Percentiles rank a stretch among this genome's conserved stretches.
These are phyloP conservation scores for Tirmania nivea DNA, from an alignment of 495 filamentous ascomycete genomes.

Conservation along the genomic window DNA sequence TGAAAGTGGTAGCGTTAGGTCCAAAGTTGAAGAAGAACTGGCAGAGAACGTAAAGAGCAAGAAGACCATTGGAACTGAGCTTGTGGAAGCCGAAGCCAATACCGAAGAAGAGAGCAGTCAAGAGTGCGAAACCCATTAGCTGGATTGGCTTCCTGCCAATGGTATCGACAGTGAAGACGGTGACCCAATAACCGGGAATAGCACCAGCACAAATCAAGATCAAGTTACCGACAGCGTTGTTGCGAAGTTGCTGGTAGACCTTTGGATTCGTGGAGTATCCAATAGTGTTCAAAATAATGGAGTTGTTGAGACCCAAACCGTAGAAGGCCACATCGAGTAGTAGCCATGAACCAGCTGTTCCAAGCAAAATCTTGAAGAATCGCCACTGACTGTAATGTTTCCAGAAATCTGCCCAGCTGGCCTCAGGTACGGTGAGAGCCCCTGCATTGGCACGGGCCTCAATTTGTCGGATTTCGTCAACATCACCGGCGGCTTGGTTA, in stretches of 20 bases:
- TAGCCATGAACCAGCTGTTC: constrained; percentile 65
- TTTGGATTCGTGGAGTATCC: constrained; percentile 38
- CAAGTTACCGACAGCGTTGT: constrained; percentile 51
- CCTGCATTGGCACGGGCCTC: constrained; percentile 23
- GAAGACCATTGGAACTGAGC: constrained; percentile 29
- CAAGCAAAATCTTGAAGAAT: constrained; percentile 50
- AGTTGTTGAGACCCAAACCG: constrained; percentile 58
- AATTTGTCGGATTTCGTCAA: constrained; percentile 31
- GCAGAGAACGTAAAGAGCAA: constrained; percentile 59
- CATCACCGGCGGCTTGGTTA: constrained; percentile 32
- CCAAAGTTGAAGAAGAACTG: constrained; percentile 82
- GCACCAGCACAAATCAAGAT: constrained; percentile 56
- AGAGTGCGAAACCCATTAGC: constrained; percentile 47
- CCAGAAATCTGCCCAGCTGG: constrained; percentile 42
- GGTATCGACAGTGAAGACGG: constrained; percentile 45
- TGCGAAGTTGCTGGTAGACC: constrained; percentile 43
- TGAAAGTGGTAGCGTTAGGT: constrained; percentile 76
- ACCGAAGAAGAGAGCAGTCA: constrained; percentile 53
- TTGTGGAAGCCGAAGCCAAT: constrained; percentile 52
- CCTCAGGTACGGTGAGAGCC: constrained; percentile 36
- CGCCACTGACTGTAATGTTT: constrained; percentile 46
- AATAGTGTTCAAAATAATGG: constrained; percentile 43
- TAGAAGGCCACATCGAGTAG: constrained; percentile 48
- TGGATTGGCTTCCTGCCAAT: constrained; percentile 67
- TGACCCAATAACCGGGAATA: constrained; percentile 61